Conservation (phyloP, 179 eudicot species). For the Pouteria campechiana region DNA sequence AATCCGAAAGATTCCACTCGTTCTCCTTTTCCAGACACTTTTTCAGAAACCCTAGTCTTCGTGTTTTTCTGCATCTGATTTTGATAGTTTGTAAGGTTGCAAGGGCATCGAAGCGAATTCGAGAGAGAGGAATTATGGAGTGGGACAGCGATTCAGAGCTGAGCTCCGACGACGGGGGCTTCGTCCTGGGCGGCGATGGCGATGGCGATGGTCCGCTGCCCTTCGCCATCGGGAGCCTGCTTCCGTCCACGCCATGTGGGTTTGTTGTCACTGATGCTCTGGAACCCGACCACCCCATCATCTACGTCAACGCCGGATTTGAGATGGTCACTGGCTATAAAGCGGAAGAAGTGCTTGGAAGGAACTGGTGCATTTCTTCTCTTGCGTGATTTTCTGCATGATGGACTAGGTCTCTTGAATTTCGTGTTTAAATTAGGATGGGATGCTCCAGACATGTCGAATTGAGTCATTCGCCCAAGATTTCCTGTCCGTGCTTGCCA, state of each 20-base stretch:
- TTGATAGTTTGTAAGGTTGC: too few relatives aligned
- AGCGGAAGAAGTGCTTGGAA: slow-evolving; percentile 86
- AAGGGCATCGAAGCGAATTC: too few relatives aligned
- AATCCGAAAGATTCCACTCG: too few relatives aligned
- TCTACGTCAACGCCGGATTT: slow-evolving; percentile 82
- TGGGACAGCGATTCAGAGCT: slow-evolving; percentile 83
- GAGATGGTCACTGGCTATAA: slow-evolving; percentile 83
- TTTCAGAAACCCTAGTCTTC: too few relatives aligned
- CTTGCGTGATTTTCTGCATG: too few relatives aligned
- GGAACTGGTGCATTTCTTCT: slow-evolving; percentile 68
- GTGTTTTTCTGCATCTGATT: too few relatives aligned
- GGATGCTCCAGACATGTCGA: too few relatives aligned
- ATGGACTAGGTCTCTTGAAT: too few relatives aligned
- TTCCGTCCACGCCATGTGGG: slow-evolving; percentile 73
- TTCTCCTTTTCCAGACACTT: too few relatives aligned
- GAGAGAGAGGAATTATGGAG: slow-evolving; percentile 57
- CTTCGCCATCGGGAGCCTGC: slow-evolving; percentile 49
- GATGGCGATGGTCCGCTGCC: slow-evolving; percentile 57
- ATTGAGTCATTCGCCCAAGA: too few relatives aligned
- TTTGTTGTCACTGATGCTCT: slow-evolving; percentile 82
- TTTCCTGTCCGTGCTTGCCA: too few relatives aligned
- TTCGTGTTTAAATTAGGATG: too few relatives aligned
- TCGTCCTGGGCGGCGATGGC: slow-evolving; percentile 42
- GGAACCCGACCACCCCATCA: slow-evolving; percentile 79
- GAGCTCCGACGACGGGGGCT: slow-evolving; percentile 61